Conservation (phyloP, 192 early-diverging fungal genomes). For the Chytriomyces hyalinus region DNA sequence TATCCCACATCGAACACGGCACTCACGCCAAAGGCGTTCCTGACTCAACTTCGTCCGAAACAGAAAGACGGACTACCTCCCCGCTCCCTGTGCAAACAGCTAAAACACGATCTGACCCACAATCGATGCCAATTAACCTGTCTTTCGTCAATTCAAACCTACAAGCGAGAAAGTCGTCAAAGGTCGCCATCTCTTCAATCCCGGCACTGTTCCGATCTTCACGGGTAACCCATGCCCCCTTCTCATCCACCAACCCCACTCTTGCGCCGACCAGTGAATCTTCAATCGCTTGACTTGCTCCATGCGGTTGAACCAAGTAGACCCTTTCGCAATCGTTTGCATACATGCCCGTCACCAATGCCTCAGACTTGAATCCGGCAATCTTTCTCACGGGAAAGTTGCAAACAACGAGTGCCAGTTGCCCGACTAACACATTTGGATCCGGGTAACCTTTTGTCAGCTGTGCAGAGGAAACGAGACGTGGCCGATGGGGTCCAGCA, state of each 20-base stretch:
- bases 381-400: not conserved
- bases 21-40: not conserved
- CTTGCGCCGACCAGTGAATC: not conserved
- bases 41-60: too few relatives aligned
- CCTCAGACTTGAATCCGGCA: conserved; percentile 1
- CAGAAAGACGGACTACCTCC: too few relatives aligned
- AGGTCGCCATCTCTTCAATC: not conserved
- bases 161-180: conserved; percentile 3
- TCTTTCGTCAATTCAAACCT: not conserved
- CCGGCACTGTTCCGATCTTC: not conserved
- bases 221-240: not conserved
- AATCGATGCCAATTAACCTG: not conserved
- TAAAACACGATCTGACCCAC: not conserved
- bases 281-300: not conserved
- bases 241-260: not conserved
- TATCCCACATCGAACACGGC: not conserved
- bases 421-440: not conserved
- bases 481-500: not conserved
- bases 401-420: not conserved
- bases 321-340: not conserved
- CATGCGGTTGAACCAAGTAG: conserved; percentile 8
- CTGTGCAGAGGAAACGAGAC: not conserved
- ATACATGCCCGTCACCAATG: conserved; percentile 10
- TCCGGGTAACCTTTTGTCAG: conserved; percentile 14
- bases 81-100: not conserved